Evolutionary conservation across 495 filamentous ascomycete species (phyloP).

Genomic region (Penicillium goetzii): DNA sequence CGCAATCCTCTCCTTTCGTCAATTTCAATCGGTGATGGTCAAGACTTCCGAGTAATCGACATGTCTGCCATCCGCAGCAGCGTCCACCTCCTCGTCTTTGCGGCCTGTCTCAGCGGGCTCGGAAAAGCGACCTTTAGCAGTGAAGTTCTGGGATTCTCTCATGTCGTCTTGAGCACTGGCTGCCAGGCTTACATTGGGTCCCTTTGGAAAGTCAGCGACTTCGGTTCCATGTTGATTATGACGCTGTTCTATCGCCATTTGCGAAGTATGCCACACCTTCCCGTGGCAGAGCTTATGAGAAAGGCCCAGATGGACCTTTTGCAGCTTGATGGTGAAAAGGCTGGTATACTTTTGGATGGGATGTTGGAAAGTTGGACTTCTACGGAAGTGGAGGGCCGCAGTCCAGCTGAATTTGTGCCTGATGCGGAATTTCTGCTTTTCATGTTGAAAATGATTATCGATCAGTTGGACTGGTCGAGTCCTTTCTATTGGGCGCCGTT

Average conservation of each 20-base stretch:
- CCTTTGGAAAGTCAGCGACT: conserved; percentile 37
- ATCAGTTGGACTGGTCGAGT: conserved; percentile 33
- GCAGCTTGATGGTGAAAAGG: conserved; percentile 28
- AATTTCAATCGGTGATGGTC: conserved; percentile 31
- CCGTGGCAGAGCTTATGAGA: conserved; percentile 27
- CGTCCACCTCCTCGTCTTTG: conserved; percentile 36
- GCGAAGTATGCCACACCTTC: conserved; percentile 13
- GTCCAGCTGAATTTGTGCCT: conserved; percentile 29
- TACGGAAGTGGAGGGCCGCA: neutral
- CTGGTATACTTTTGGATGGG: conserved; percentile 24
- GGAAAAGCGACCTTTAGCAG: conserved; percentile 32
- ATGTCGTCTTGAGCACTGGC: conserved; percentile 34
- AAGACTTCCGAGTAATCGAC: conserved; percentile 37
- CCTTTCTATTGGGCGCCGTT: conserved; percentile 38
- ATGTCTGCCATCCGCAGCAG: conserved; percentile 32
- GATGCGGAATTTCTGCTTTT: conserved; percentile 28
- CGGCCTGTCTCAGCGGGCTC: conserved; percentile 36
- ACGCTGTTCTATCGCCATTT: conserved; percentile 36
- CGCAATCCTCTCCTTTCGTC: conserved; percentile 36
- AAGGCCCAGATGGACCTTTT: conserved; percentile 31
- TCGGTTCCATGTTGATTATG: conserved; percentile 40
- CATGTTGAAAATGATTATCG: conserved; percentile 28
- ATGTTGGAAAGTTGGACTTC: conserved; percentile 25
- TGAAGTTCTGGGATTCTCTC: conserved; percentile 37
- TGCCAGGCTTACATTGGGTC: conserved; percentile 38